Evolutionary conservation across 768 basidiomycete genomes (phyloP), one percentile per base, ranked within the genome.

Genomic region (Suillus alpinus): DNA sequence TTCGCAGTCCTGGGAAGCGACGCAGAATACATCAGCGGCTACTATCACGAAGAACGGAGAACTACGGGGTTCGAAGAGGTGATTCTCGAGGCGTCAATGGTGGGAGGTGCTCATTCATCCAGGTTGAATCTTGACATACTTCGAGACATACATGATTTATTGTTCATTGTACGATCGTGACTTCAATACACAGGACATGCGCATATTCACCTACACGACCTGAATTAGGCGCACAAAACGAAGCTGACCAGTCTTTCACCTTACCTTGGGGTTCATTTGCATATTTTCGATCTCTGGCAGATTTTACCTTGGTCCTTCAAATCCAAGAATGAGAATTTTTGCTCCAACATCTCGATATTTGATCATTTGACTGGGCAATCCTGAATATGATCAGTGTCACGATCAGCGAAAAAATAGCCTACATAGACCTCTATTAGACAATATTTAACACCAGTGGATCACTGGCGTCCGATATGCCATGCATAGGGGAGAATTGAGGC

Each of bases 71-170:
- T 68, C 32, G 73, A 77, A 56, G 70, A 69, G 8, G 83, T 80
- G 4, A 57, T 88, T 23, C 67, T 88, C 64, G 82, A 73, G 52
- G 81, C 56, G 71, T 86, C 16, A 83, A 84, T 59, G 82, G 77
- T 32, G 73, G 67, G 37, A 13, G 60, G 26, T 72, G 59, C 69
- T 47, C 41, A 39, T 13, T 12, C 14, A 43, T n/a, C 52, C 23
- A 60, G 37, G 78, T 77, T 64, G 83, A 85, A 78, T 86, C n/a
- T 77, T 86, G 26, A 26, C 13, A 29, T 14, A 14, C 13, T 18
- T 41, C 5, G 18, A 6, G 16, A 31, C 18, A 31, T 50, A 31
- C 18, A 31, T 50, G 18, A 18, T 31, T 41, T 31, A 31, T 31
- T 16, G 9, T 32, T 32, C 31, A 32, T 31, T 12, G 20, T 44